Percentiles rank a stretch among this genome's conserved stretches.
These are phyloP conservation scores for Miscanthus lutarioriparius DNA, from an alignment of 176 grass and related monocot species.

Conservation along the genomic window DNA sequence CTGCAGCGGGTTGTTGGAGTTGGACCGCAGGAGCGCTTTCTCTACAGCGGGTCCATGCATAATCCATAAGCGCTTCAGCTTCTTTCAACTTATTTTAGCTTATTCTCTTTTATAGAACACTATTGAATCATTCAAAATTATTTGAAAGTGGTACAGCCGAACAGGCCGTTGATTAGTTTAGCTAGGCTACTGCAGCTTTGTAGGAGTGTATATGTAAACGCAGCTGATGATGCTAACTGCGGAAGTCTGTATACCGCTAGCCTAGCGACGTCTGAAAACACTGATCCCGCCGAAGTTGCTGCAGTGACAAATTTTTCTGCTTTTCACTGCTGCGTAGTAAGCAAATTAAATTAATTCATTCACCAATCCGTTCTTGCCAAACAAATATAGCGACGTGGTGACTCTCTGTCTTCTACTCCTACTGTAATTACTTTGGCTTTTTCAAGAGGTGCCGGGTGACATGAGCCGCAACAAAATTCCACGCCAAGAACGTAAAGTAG, in stretches of 20 bases:
- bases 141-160: too few species aligned
- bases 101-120: too few species aligned
- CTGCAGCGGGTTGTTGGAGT: conserved; percentile 2
- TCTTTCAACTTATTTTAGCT: too few species aligned
- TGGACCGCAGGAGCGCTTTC: conserved; percentile 21
- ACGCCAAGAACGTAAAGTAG: not conserved
- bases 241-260: not conserved
- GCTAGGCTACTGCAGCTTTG: not conserved
- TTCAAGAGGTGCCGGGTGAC: not conserved
- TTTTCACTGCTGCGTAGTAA: not conserved
- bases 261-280: not conserved
- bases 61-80: not conserved
- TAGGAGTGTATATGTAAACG: not conserved
- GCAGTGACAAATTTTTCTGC: not conserved
- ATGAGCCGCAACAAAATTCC: not conserved
- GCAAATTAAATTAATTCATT: not conserved
- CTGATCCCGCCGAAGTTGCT: not conserved
- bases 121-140: too few species aligned
- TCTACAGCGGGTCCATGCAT: not conserved
- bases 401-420: not conserved
- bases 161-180: not conserved
- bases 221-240: not conserved
- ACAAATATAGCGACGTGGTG: not conserved
- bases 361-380: not conserved
- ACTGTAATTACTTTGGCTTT: not conserved